These are phyloP conservation scores for Rhodamnia argentea DNA, from an alignment of 345 rosid genomes.

Conservation along the genomic window DNA sequence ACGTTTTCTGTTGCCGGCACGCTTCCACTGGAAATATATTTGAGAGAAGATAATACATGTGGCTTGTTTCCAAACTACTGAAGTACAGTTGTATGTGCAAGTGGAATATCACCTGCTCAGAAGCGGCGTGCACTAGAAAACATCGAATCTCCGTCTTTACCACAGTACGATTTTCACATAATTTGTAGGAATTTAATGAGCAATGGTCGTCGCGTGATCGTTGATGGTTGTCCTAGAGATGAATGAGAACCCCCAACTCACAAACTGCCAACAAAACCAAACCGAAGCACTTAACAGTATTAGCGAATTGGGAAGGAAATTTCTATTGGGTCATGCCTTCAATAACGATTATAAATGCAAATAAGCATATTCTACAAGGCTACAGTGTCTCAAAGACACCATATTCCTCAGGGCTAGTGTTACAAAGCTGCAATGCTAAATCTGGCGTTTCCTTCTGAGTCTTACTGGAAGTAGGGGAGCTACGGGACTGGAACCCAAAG, in stretches of 20 bases:
- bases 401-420: not conserved
- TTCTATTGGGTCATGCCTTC: not conserved
- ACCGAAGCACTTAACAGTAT: not conserved
- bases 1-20: not conserved
- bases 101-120: not conserved
- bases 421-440: constrained; percentile 47
- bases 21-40: not conserved
- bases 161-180: not conserved
- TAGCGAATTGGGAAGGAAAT: not conserved
- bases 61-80: not conserved
- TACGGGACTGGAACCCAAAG: constrained; percentile 27
- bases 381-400: not conserved
- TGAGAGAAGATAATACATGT: not conserved
- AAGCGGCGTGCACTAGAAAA: not conserved
- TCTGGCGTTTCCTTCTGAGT: constrained; percentile 38
- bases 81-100: not conserved
- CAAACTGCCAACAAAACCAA: not conserved
- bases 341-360: not conserved
- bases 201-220: not conserved
- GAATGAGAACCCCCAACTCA: not conserved
- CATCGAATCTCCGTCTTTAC: not conserved
- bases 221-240: not conserved
- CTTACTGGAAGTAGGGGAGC: constrained; percentile 23
- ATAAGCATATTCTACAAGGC: not conserved
- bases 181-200: not conserved